Base-by-base conservation (phyloP, 805 yeast genomes). In the Soucietia sequanensis region DNA sequence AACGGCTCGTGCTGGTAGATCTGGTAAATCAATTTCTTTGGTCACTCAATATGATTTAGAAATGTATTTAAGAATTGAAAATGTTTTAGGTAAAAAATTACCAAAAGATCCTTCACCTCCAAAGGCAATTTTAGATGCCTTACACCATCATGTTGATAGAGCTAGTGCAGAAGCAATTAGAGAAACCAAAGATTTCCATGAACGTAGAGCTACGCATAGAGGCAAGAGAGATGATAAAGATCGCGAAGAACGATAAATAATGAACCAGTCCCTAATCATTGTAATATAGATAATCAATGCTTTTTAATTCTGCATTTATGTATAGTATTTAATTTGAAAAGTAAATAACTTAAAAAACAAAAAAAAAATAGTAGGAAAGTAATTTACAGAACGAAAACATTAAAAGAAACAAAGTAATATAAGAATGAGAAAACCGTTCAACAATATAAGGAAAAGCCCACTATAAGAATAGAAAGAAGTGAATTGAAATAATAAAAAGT, bases 31-130 rank as follows among this genome's bases (percentile, higher is more conserved):
- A 3, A 72, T 90, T 12, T 84, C 95, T 2, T 66, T 90, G 38
- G 95, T 89, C 21, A 90, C 98, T 0, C 99, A 93, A 60, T 93
- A 93, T 57, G 99, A 93, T 59, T 69, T 93, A 41, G 97, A 90
- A 59, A 66, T 89, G 50, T 85, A 87, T 52, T 66, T 89, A 45
- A 74, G 96, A 54, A 90, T 93, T 34, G 99, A 93, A 60, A 81
- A 81, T 35, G 97, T 84, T 7, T 75, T 93, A 36, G 83, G 75
- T 34, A 84, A 81, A 70, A 88, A 84, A 54, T 68, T 93, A 37
- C 90, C 90, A 4, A 90, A 86, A 58, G 74, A 68, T 42, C 95
- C 88, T 33, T 73, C 78, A 4, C 84, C 90, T 2, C 82, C 88
- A 34, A 84, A 77, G 50, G 84, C 80, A 44, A 84, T 81, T 5